A percentile compares a stretch with the other conserved stretches of the same genome.
phyloP scores from a whole-genome alignment of 2,329 filamentous ascomycete species.

The Aschersonia sp. region DNA sequence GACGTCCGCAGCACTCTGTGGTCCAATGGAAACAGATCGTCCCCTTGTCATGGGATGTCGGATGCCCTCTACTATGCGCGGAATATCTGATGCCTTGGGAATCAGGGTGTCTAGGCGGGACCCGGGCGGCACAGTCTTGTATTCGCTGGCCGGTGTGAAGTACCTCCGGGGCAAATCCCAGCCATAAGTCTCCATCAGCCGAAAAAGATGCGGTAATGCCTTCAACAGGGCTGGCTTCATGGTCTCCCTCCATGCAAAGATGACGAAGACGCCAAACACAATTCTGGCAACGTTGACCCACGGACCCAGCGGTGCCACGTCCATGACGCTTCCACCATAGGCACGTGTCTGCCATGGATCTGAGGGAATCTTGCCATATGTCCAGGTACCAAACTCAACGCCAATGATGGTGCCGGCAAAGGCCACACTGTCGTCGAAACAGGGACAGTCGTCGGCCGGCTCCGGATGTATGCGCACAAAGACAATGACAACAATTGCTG shows the following conservation, averaged over 20 bases:
- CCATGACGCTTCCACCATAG: conserved; percentile 41
- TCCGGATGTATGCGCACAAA: conserved; percentile 87
- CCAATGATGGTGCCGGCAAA: conserved; percentile 88
- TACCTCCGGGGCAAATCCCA: conserved; percentile 75
- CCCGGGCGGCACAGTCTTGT: conserved; percentile 62
- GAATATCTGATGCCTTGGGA: conserved; percentile 77
- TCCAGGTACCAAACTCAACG: conserved; percentile 71
- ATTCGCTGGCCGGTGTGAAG: conserved; percentile 82
- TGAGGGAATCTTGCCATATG: conserved; percentile 45
- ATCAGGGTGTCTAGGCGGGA: conserved; percentile 71
- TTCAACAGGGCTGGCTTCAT: conserved; percentile 77
- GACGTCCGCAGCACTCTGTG: conserved; percentile 89
- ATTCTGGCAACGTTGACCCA: conserved; percentile 51
- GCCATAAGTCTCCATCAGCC: conserved; percentile 66
- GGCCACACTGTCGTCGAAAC: conserved; percentile 89
- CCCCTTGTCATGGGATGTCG: conserved; percentile 57
- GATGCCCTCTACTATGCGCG: conserved; percentile 67
- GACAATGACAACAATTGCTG: conserved; percentile 53
- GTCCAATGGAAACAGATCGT: conserved; percentile 77
- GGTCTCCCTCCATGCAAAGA: conserved; percentile 80
- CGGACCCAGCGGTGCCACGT: conserved; percentile 52
- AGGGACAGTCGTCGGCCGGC: conserved; percentile 91
- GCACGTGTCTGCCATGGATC: conserved; percentile 29
- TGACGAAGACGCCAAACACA: conserved; percentile 63
- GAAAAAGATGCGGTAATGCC: conserved; percentile 72